These are phyloP conservation scores for Eremothecium gossypii DNA, from an alignment of 1,139 yeast genomes.

Conservation along the genomic window DNA sequence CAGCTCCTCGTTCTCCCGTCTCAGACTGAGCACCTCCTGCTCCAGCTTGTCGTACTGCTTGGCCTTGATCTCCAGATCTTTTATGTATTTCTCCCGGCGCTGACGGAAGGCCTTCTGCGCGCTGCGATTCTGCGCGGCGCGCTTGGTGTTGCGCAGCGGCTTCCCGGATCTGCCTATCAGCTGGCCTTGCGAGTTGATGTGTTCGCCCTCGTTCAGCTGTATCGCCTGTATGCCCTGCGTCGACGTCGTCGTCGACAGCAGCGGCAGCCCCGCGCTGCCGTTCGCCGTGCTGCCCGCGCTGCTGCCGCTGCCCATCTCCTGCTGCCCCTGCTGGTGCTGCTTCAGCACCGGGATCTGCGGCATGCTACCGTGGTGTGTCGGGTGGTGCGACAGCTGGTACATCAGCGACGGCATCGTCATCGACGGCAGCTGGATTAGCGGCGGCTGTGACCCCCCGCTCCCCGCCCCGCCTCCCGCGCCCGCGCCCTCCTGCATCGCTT, in stretches of 20 bases:
- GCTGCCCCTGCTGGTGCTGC: constrained; percentile 4
- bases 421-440: constrained; percentile 3
- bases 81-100: constrained; percentile 67
- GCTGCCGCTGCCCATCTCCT: not conserved
- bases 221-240: constrained; percentile 6
- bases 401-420: constrained; percentile 4
- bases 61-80: constrained; percentile 65
- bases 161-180: constrained; percentile 34
- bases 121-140: constrained; percentile 82
- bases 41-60: constrained; percentile 50
- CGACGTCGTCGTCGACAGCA: constrained; percentile 4
- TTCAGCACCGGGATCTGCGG: constrained; percentile 4
- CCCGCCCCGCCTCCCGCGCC: not conserved
- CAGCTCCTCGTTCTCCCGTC: constrained; percentile 60
- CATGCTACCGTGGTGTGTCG: constrained; percentile 1
- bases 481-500: constrained; percentile 2
- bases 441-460: constrained; percentile 8
- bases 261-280: constrained; percentile 1
- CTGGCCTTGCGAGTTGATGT: constrained; percentile 17
- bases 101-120: constrained; percentile 86
- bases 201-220: constrained; percentile 14
- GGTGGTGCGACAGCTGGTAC: constrained; percentile 4
- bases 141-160: constrained; percentile 54
- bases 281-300: constrained; percentile 1
- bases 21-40: constrained; percentile 53